Percentiles rank a stretch among this genome's conserved stretches.
Conservation (phyloP, 306 rosid species). For the Leucaena leucocephala region DNA sequence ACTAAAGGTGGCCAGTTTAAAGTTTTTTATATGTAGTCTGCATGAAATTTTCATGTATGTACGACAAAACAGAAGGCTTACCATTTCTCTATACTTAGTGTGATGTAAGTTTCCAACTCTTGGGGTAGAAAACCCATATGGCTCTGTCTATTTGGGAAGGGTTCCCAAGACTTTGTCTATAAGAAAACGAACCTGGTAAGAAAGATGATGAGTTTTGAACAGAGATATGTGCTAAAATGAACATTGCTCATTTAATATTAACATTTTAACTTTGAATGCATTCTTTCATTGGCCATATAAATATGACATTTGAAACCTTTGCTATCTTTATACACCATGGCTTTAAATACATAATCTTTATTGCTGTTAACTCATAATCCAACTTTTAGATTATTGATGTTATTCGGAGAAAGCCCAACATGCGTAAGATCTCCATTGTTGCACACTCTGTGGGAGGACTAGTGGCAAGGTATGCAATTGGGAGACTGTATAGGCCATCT, state of each 20-base stretch:
- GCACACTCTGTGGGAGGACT: conserved; percentile 98
- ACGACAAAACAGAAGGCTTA: conserved; percentile 13
- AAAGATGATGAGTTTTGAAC: conserved; percentile 1
- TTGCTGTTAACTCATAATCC: conserved; percentile 24
- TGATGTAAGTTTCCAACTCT: not conserved
- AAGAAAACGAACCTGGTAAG: conserved; percentile 13
- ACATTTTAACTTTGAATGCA: conserved; percentile 8
- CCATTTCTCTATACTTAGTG: not conserved
- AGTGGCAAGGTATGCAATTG: conserved; percentile 92
- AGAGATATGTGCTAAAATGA: conserved; percentile 18
- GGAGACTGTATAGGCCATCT: conserved; percentile 71
- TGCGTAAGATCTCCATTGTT: conserved; percentile 78
- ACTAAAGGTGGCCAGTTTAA: conserved; percentile 3
- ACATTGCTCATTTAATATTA: not conserved
- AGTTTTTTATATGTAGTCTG: conserved; percentile 12
- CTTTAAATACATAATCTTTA: not conserved
- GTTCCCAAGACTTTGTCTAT: conserved; percentile 5
- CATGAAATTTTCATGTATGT: conserved; percentile 23
- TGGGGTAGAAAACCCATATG: not conserved
- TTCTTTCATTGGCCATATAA: conserved; percentile 9
- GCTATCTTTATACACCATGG: conserved; percentile 26
- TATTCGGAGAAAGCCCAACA: conserved; percentile 68
- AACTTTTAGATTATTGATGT: conserved; percentile 66
- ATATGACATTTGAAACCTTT: conserved; percentile 24
- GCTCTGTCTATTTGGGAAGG: conserved; percentile 21